Percentiles rank a stretch among this genome's conserved stretches.
Conservation (phyloP, 73 alveolate species). For the Paraurostyla sp. region DNA sequence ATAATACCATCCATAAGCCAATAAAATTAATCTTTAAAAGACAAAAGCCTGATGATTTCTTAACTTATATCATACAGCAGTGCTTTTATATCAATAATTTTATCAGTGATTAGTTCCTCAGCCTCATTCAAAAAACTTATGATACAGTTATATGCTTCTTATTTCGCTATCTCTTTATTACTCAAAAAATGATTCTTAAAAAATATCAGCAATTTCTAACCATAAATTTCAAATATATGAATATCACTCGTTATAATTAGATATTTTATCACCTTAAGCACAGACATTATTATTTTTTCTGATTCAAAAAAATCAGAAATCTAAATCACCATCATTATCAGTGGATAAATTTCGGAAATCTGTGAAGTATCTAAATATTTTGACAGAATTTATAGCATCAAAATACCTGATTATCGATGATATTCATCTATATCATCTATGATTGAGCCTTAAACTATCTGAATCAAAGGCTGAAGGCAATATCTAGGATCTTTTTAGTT, state of each 20-base stretch:
- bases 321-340: conserved; percentile 5
- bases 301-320: not conserved
- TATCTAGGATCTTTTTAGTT: not conserved
- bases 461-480: not conserved
- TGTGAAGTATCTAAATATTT: conserved; percentile 9
- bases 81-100: too few relatives aligned
- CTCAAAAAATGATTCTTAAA: not conserved
- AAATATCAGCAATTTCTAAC: not conserved
- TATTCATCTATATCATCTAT: not conserved
- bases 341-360: conserved; percentile 5
- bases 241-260: not conserved
- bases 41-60: too few relatives aligned
- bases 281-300: not conserved
- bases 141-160: too few relatives aligned
- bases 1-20: too few relatives aligned
- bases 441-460: not conserved
- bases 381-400: not conserved
- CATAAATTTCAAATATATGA: not conserved
- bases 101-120: too few relatives aligned
- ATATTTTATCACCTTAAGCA: not conserved
- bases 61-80: too few relatives aligned
- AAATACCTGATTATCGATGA: not conserved
- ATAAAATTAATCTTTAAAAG: too few relatives aligned
- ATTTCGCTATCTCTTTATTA: not conserved
- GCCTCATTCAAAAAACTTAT: not conserved